Evolutionary conservation across 2,329 filamentous ascomycete genomes (phyloP).

Genomic region (Blastomyces gilchristii): DNA sequence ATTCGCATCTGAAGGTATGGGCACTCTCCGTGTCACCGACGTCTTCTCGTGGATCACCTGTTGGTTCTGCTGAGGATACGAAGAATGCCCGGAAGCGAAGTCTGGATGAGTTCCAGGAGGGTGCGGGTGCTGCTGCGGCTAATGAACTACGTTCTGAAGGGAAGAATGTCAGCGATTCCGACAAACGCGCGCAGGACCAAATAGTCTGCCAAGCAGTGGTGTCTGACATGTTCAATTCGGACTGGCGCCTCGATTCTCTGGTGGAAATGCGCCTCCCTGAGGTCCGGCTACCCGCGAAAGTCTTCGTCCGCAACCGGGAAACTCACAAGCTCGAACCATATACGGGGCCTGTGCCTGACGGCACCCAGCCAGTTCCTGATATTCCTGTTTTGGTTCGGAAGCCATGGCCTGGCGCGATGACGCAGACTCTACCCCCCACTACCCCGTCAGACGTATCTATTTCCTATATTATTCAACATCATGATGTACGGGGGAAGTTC

Average conservation of each 20-base stretch:
- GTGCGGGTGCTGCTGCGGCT: constrained; percentile 4
- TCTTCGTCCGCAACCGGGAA: constrained; percentile 56
- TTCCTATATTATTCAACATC: constrained; percentile 75
- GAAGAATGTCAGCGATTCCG: not conserved
- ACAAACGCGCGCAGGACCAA: constrained; percentile 32
- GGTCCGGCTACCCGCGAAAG: constrained; percentile 55
- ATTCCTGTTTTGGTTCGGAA: constrained; percentile 61
- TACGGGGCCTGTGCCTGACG: constrained; percentile 53
- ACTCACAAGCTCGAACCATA: constrained; percentile 59
- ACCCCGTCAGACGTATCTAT: constrained; percentile 57
- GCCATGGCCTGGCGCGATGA: constrained; percentile 65
- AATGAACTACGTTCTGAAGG: constrained; percentile 5
- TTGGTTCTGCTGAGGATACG: constrained; percentile 18
- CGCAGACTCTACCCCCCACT: constrained; percentile 58
- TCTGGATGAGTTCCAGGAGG: constrained; percentile 40
- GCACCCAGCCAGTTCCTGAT: constrained; percentile 43
- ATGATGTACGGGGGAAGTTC: constrained; percentile 72
- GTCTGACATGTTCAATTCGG: constrained; percentile 67
- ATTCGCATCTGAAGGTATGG: constrained; percentile 75
- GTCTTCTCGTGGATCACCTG: constrained; percentile 15
- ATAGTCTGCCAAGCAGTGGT: constrained; percentile 53
- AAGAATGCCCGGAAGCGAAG: constrained; percentile 38
- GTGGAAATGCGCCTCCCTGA: constrained; percentile 55
- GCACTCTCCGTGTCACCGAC: constrained; percentile 51
- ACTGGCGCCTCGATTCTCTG: constrained; percentile 63